Evolutionary conservation across 805 yeast species (phyloP).

Genomic region (Ogataea allantospora): DNA sequence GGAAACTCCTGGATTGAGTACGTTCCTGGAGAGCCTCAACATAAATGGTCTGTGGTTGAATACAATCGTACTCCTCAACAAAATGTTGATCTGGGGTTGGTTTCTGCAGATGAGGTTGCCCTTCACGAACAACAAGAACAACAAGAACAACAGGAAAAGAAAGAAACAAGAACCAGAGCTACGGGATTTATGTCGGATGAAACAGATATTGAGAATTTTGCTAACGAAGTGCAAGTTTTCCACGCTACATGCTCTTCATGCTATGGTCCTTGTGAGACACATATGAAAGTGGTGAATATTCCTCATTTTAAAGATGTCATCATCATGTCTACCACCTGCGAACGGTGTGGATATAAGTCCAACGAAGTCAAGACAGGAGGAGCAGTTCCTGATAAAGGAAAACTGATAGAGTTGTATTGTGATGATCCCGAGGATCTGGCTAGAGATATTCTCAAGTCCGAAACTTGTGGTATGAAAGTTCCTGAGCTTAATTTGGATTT

Average conservation of each 20-base stretch:
- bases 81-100: slow-evolving; percentile 77
- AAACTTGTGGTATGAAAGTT: slow-evolving; percentile 79
- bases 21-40: slow-evolving; percentile 80
- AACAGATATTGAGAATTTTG: slow-evolving; percentile 79
- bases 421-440: slow-evolving; percentile 91
- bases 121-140: slow-evolving; percentile 41
- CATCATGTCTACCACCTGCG: slow-evolving; percentile 93
- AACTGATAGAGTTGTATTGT: slow-evolving; percentile 64
- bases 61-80: slow-evolving; percentile 87
- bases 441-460: slow-evolving; percentile 91
- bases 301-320: slow-evolving; percentile 98
- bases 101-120: slow-evolving; percentile 65
- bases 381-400: slow-evolving; percentile 84
- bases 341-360: slow-evolving; percentile 89
- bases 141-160: slow-evolving; percentile 37
- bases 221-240: slow-evolving; percentile 91
- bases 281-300: slow-evolving; percentile 93
- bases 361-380: slow-evolving; percentile 99
- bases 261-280: slow-evolving; percentile 77
- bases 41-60: slow-evolving; percentile 85
- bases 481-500: slow-evolving; percentile 91
- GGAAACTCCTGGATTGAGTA: slow-evolving; percentile 97
- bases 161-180: slow-evolving; percentile 33
- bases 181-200: slow-evolving; percentile 66
- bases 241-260: slow-evolving; percentile 92